Conservation (phyloP, 495 filamentous ascomycete species). For the Daldinia concentrica region DNA sequence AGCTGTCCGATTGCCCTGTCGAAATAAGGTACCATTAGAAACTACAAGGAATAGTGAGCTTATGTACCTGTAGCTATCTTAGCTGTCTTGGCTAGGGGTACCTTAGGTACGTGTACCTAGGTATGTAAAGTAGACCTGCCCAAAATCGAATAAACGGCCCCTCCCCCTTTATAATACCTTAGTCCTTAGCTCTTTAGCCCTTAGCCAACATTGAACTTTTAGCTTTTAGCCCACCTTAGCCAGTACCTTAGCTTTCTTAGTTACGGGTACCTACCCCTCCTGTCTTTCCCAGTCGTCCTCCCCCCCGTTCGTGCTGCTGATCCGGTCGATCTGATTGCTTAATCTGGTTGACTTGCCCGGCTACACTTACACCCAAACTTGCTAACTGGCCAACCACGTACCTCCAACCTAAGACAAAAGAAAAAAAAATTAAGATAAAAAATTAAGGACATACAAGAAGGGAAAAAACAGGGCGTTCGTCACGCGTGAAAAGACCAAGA, state of each 20-base stretch:
- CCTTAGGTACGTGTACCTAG: no score
- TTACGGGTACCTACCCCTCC: constrained; percentile 34
- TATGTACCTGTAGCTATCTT: neutral
- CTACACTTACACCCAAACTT: constrained; percentile 42
- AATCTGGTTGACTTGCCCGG: constrained; percentile 38
- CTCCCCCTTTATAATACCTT: constrained; percentile 27
- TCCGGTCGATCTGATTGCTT: constrained; percentile 51
- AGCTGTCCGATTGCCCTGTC: constrained; percentile 37
- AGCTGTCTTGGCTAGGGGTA: constrained; percentile 7
- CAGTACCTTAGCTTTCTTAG: constrained; percentile 2
- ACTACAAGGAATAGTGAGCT: neutral
- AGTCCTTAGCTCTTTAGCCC: neutral
- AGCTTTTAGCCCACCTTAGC: no score
- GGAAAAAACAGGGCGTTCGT: constrained; percentile 11
- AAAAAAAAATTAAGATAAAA: constrained; percentile 24
- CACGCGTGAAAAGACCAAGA: constrained; percentile 17
- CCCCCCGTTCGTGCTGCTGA: constrained; percentile 18
- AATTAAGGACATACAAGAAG: constrained; percentile 20
- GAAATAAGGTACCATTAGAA: constrained; percentile 28
- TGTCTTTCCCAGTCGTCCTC: neutral
- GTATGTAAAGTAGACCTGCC: constrained; percentile 24
- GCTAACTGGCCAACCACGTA: constrained; percentile 43
- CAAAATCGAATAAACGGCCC: constrained; percentile 18
- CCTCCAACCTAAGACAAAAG: constrained; percentile 43
- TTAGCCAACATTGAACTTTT: no score